These are phyloP conservation scores for Styphnolobium japonicum DNA, from an alignment of 306 rosid species.

Conservation along the genomic window DNA sequence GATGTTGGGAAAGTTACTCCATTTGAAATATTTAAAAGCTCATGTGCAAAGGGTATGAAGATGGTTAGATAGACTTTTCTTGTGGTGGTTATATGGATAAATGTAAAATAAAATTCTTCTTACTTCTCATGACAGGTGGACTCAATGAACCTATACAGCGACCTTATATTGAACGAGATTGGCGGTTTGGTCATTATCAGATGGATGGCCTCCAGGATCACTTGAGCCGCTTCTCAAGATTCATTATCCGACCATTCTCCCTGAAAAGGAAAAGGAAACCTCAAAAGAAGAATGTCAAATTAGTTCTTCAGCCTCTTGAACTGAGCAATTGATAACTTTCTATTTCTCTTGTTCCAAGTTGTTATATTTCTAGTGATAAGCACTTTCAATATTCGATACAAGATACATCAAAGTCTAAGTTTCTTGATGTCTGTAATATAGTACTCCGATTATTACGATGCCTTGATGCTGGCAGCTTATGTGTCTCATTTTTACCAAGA, in stretches of 20 bases:
- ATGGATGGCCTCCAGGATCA: constrained; percentile 92
- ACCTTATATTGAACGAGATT: constrained; percentile 68
- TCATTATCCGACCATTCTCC: constrained; percentile 45
- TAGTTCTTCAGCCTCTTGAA: constrained; percentile 63
- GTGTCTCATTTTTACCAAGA: not conserved
- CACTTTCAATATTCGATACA: not conserved
- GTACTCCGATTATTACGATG: not conserved
- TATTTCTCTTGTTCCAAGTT: not conserved
- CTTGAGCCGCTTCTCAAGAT: constrained; percentile 64
- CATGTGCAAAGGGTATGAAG: not conserved
- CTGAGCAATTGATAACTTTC: constrained; percentile 28
- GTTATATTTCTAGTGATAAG: not conserved
- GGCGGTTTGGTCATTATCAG: constrained; percentile 96
- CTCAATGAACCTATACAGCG: constrained; percentile 82
- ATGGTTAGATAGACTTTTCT: not conserved
- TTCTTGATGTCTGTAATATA: not conserved
- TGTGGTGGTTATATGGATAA: not conserved
- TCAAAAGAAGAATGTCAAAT: constrained; percentile 36
- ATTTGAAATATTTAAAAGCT: constrained; percentile 14
- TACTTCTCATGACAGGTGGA: constrained; percentile 58
- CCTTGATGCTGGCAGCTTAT: not conserved
- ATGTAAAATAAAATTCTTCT: not conserved
- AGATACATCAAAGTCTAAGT: not conserved
- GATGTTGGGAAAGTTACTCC: not conserved
- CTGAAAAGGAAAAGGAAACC: constrained; percentile 41